Evolutionary conservation across 2,329 filamentous ascomycete species (phyloP).

Genomic region (Niveomyces coronatus): DNA sequence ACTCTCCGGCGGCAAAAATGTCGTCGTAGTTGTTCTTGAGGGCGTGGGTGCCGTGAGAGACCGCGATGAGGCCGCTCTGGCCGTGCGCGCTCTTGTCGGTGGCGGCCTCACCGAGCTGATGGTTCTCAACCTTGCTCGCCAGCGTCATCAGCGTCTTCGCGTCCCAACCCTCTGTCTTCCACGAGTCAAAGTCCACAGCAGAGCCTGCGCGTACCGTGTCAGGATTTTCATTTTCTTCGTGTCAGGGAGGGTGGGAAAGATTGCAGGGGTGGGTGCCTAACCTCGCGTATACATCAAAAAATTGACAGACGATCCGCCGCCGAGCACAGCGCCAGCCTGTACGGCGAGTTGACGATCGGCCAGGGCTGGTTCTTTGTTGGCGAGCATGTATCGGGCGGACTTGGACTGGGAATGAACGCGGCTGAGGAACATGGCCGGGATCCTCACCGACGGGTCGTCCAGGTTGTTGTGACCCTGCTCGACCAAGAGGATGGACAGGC

Average conservation of each 20-base stretch:
- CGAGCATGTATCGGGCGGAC: constrained; percentile 16
- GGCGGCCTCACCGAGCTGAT: constrained; percentile 29
- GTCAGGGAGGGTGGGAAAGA: neutral
- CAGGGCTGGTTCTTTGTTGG: constrained; percentile 15
- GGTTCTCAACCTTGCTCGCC: constrained; percentile 42
- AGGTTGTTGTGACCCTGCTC: constrained; percentile 20
- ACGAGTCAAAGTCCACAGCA: constrained; percentile 35
- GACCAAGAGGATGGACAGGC: constrained; percentile 18
- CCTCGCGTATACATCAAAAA: constrained; percentile 21
- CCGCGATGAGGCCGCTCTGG: constrained; percentile 35
- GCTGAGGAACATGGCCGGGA: constrained; percentile 14
- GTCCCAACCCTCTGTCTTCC: constrained; percentile 41
- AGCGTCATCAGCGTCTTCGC: constrained; percentile 39
- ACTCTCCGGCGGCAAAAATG: constrained; percentile 38
- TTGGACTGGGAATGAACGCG: constrained; percentile 14
- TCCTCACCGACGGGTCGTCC: constrained; percentile 16
- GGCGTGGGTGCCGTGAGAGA: constrained; percentile 37
- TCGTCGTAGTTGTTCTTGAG: constrained; percentile 28
- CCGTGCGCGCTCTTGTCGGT: constrained; percentile 28
- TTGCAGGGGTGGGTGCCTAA: neutral
- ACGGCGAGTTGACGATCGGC: constrained; percentile 16
- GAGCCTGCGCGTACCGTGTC: neutral
- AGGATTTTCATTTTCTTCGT: neutral
- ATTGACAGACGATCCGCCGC: constrained; percentile 25
- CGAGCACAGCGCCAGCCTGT: constrained; percentile 18